Conservation (phyloP, 1,284 basidiomycete genomes). For the Rhodotorula sp. region DNA sequence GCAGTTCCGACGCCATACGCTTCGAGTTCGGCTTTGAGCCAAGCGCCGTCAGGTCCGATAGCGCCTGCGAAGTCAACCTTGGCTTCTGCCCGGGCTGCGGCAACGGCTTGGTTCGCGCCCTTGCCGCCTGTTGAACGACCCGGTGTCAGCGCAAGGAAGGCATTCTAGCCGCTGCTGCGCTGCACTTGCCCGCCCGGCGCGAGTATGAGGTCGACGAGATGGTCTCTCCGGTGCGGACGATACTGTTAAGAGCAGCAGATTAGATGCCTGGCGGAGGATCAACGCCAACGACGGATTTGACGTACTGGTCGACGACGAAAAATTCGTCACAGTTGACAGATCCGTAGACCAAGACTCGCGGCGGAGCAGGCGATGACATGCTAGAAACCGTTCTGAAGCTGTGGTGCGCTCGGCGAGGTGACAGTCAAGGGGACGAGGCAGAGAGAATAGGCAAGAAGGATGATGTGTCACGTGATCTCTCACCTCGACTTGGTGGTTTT, state of each 20-base stretch:
- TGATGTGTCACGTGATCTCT: no score
- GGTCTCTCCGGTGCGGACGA: conserved; percentile 53
- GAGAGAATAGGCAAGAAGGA: no score
- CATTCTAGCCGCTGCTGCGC: rapidly evolving
- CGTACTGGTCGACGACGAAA: neutral
- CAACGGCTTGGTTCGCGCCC: conserved; percentile 55
- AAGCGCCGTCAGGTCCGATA: conserved; percentile 50
- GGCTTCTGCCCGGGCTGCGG: conserved; percentile 50
- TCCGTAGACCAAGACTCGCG: conserved; percentile 47
- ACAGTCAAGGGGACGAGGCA: no score
- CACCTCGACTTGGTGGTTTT: no score
- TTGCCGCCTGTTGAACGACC: conserved; percentile 50
- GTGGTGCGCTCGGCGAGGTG: no score
- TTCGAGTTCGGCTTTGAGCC: conserved; percentile 47
- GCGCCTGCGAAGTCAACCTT: conserved; percentile 49
- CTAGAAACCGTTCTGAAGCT: neutral
- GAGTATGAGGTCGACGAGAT: conserved; percentile 51
- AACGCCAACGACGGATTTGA: neutral
- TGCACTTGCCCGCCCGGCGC: conserved; percentile 44
- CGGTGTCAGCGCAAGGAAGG: neutral
- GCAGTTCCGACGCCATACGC: conserved; percentile 48
- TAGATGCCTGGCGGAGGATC: neutral
- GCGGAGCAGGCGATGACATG: neutral
- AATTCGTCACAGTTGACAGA: conserved; percentile 48
- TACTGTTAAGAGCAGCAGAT: conserved; percentile 16